phyloP scores from a whole-genome alignment of 352 stramenopile species.

The Phytopythium chamaehyphon region DNA sequence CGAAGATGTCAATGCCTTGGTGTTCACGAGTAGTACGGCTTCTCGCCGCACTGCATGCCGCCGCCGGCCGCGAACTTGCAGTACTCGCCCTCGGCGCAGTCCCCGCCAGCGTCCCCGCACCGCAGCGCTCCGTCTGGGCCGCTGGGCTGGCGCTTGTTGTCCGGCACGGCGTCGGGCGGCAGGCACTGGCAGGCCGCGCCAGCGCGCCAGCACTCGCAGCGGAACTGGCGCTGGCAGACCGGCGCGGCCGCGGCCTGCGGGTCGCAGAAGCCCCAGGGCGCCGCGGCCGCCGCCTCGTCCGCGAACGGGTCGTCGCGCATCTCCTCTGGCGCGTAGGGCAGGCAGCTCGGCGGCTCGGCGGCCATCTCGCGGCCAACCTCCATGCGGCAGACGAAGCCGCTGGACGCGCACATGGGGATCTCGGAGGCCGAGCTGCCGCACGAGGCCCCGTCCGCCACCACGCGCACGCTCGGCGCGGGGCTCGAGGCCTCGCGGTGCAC shows the following conservation, averaged over 20 bases:
- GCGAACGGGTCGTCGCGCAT: constrained; percentile 32
- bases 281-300: constrained; percentile 19
- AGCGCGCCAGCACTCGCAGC: constrained; percentile 17
- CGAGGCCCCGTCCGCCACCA: constrained; percentile 23
- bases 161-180: constrained; percentile 31
- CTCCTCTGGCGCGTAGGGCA: constrained; percentile 27
- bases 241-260: constrained; percentile 29
- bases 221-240: constrained; percentile 37
- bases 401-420: constrained; percentile 39
- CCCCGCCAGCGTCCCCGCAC: constrained; percentile 13
- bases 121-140: constrained; percentile 16
- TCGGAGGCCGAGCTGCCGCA: constrained; percentile 21
- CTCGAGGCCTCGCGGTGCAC: not conserved
- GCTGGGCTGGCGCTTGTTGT: not conserved
- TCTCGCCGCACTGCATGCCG: constrained; percentile 28
- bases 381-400: constrained; percentile 47
- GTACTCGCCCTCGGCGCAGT: constrained; percentile 29
- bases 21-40: constrained; percentile 34
- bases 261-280: constrained; percentile 32
- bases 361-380: constrained; percentile 32
- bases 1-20: not conserved
- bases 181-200: constrained; percentile 18
- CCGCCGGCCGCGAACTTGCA: constrained; percentile 34
- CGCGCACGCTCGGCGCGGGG: constrained; percentile 14
- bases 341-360: constrained; percentile 26